These are phyloP conservation scores for Aspergillus incahuasiensis DNA, from an alignment of 495 filamentous ascomycete species.

Conservation along the genomic window DNA sequence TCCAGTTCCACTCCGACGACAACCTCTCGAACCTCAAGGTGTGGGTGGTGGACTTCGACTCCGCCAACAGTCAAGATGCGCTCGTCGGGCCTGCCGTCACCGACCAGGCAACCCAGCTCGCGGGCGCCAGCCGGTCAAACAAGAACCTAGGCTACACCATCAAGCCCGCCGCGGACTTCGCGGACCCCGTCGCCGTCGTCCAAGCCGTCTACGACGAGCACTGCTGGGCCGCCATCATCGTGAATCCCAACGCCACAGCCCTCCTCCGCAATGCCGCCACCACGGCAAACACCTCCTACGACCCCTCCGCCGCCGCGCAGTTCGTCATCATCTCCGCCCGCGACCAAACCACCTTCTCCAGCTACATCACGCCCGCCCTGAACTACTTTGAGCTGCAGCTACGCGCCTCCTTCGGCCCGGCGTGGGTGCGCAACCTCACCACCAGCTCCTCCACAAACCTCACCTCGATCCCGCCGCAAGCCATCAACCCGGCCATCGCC, in stretches of 20 bases:
- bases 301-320: conserved; percentile 59
- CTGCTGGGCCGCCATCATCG: conserved; percentile 59
- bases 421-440: conserved; percentile 41
- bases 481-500: conserved; percentile 59
- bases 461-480: conserved; percentile 45
- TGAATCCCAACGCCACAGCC: conserved; percentile 62
- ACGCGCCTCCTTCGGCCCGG: conserved; percentile 46
- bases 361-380: conserved; percentile 53
- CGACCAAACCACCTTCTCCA: conserved; percentile 49
- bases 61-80: conserved; percentile 53
- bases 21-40: conserved; percentile 47
- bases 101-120: conserved; percentile 20
- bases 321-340: conserved; percentile 55
- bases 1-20: conserved; percentile 45
- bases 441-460: conserved; percentile 38
- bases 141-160: conserved; percentile 45
- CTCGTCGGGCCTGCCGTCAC: conserved; percentile 55
- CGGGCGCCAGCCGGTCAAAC: not conserved
- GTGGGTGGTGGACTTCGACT: conserved; percentile 67
- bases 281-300: conserved; percentile 56
- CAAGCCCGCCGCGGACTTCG: conserved; percentile 48
- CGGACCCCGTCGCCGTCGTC: conserved; percentile 55
- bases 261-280: conserved; percentile 54
- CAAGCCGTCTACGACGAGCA: conserved; percentile 58
- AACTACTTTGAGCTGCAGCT: conserved; percentile 40